Evolutionary conservation across 441 rosid genomes (phyloP).

Genomic region (Geranium incanum): DNA sequence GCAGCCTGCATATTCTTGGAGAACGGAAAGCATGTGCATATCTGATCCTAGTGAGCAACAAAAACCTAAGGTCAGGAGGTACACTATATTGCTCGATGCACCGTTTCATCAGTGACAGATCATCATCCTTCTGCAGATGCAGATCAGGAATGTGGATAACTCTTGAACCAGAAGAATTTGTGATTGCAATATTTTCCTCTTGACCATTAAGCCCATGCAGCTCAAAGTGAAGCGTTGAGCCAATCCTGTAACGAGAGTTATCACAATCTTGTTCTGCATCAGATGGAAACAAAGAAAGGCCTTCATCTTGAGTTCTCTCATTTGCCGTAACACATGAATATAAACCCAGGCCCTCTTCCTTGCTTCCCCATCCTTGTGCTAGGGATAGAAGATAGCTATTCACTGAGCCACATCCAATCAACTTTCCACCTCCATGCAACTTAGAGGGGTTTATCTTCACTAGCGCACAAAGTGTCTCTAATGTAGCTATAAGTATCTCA

Average conservation of each 20-base stretch:
- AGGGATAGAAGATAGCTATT: conserved; percentile 77
- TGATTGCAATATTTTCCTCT: conserved; percentile 32
- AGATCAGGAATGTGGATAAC: conserved; percentile 76
- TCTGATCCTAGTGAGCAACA: conserved; percentile 85
- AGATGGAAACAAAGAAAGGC: conserved; percentile 76
- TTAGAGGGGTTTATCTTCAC: conserved; percentile 86
- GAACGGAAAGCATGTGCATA: conserved; percentile 91
- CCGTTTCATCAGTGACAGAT: conserved; percentile 68
- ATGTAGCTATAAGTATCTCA: conserved; percentile 75
- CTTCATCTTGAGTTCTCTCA: conserved; percentile 82
- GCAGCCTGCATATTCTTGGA: conserved; percentile 74
- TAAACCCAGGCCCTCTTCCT: conserved; percentile 97
- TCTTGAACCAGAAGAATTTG: conserved; percentile 37
- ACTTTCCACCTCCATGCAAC: conserved; percentile 79
- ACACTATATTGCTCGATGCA: conserved; percentile 74
- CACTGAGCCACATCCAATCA: conserved; percentile 80
- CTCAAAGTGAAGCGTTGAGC: conserved; percentile 93
- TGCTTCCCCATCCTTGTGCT: conserved; percentile 99
- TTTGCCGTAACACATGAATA: conserved; percentile 88
- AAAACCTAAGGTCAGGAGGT: conserved; percentile 71
- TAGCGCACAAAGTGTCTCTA: conserved; percentile 84
- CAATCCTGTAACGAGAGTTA: conserved; percentile 62
- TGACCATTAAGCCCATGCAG: conserved; percentile 55
- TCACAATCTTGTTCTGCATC: conserved; percentile 50
- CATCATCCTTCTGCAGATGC: conserved; percentile 85